Evolutionary conservation across 352 stramenopile genomes (phyloP), one percentile per base, ranked within the genome.

Genomic region (Nothophytophthora sp.): DNA sequence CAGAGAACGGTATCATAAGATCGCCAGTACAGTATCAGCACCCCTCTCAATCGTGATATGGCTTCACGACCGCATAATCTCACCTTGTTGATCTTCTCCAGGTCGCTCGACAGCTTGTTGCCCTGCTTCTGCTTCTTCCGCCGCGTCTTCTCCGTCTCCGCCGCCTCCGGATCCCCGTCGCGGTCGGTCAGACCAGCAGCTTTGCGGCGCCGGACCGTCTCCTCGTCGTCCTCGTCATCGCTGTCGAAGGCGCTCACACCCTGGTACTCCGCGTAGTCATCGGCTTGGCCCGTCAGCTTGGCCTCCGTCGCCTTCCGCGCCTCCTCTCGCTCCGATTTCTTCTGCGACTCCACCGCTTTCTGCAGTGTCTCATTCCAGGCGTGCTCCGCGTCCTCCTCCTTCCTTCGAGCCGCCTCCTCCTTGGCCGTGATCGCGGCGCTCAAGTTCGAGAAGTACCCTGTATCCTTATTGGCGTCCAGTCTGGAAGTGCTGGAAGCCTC

Each of bases 41-140:
- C 5, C 4, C 18, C 19, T 10, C 37, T 32, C 28, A 28, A 58
- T 30, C 27, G 6, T 6, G 6, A 30, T 16, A 15, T 10, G 27
- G 33, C 39, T 27, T 38, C 49, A 67, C 38, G 22, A 41, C 27
- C 33, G 27, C 0, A 30, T 18, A 25, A 12, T 6, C 63, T 16
- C 54, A 90, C 75, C 74, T 88, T 78, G 50, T 73, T 86, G 50
- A 90, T 85, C 68, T 88, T 88, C 42, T 83, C 70, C 11, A 90
- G 66, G 22, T 88, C 80, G 46, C 71, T 87, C 29, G 76, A 58
- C 10, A 90, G 56, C 49, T 84, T 88, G 62, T 76, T 87, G 54
- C 59, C 70, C 25, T 82, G 70, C 42, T 86, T 88, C 46, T 88
- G 71, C 48, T 86, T 76, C 48, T 84, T 84, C 13, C 76, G 75